These are phyloP conservation scores for Talaromyces sp. DNA, from an alignment of 2,329 filamentous ascomycete genomes.

Conservation along the genomic window DNA sequence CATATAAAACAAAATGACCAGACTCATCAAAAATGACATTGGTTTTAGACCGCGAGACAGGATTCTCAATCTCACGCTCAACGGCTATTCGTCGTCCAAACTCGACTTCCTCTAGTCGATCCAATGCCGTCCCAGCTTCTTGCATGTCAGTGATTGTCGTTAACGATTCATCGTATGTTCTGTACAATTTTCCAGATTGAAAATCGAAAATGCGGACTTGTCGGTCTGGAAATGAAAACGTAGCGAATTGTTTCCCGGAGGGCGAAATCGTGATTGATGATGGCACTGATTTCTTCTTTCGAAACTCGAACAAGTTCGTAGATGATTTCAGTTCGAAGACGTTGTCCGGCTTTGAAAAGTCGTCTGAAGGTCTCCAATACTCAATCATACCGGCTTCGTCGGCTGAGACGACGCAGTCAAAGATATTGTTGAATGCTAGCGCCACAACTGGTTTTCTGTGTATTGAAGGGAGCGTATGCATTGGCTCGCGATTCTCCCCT, in stretches of 20 bases:
- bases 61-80: conserved; percentile 78
- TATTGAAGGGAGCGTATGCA: conserved; percentile 75
- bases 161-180: conserved; percentile 93
- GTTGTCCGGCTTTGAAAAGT: conserved; percentile 81
- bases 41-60: conserved; percentile 63
- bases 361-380: conserved; percentile 78
- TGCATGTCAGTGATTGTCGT: conserved; percentile 90
- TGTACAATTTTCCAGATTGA: conserved; percentile 76
- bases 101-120: conserved; percentile 83
- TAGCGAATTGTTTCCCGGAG: conserved; percentile 78
- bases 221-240: conserved; percentile 87
- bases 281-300: conserved; percentile 84
- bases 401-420: conserved; percentile 84
- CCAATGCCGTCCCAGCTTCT: conserved; percentile 77
- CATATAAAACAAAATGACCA: conserved; percentile 90
- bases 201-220: conserved; percentile 95
- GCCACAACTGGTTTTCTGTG: conserved; percentile 77
- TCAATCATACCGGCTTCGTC: conserved; percentile 93
- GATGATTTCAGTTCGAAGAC: conserved; percentile 93
- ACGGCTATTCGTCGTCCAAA: conserved; percentile 84
- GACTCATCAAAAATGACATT: conserved; percentile 97
- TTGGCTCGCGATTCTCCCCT: conserved; percentile 70
- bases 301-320: conserved; percentile 94
- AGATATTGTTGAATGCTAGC: conserved; percentile 85
- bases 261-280: conserved; percentile 81